These are phyloP conservation scores for Orobanche coerulescens DNA, from an alignment of 257 asterid species.

Conservation along the genomic window DNA sequence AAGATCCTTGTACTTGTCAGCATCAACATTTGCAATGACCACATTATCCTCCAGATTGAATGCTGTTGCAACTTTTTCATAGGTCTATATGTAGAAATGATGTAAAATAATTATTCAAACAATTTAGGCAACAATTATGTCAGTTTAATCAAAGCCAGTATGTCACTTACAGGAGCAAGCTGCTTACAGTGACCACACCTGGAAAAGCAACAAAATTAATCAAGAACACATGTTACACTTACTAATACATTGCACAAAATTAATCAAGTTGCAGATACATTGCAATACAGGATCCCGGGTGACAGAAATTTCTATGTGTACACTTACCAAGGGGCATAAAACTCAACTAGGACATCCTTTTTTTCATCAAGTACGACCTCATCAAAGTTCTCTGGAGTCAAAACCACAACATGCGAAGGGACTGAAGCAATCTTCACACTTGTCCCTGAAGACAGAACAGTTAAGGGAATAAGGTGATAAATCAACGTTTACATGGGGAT, in stretches of 20 bases:
- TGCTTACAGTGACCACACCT: constrained; percentile 98
- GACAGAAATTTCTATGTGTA: neutral
- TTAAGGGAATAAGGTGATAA: neutral
- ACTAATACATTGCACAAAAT: neutral
- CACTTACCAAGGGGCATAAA: constrained; percentile 92
- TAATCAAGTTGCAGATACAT: neutral
- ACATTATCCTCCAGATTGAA: constrained; percentile 67
- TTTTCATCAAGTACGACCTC: constrained; percentile 74
- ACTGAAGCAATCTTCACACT: constrained; percentile 72
- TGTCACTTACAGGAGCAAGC: constrained; percentile 90
- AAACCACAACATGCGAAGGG: constrained; percentile 73
- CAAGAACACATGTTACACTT: constrained; percentile 6
- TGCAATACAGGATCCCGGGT: neutral
- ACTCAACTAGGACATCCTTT: constrained; percentile 83
- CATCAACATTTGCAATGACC: constrained; percentile 84
- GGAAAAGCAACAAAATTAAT: constrained; percentile 27
- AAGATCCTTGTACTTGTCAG: constrained; percentile 72
- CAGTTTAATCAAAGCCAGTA: constrained; percentile 15
- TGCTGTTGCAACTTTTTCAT: constrained; percentile 84
- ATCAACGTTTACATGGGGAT: constrained; percentile 1
- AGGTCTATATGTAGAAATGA: constrained; percentile 39
- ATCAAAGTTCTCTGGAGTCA: constrained; percentile 57
- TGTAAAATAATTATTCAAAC: constrained; percentile 12
- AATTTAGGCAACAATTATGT: constrained; percentile 10
- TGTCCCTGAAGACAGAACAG: constrained; percentile 48